Conservation (phyloP, 352 stramenopile genomes). For the Pythium sp. region DNA sequence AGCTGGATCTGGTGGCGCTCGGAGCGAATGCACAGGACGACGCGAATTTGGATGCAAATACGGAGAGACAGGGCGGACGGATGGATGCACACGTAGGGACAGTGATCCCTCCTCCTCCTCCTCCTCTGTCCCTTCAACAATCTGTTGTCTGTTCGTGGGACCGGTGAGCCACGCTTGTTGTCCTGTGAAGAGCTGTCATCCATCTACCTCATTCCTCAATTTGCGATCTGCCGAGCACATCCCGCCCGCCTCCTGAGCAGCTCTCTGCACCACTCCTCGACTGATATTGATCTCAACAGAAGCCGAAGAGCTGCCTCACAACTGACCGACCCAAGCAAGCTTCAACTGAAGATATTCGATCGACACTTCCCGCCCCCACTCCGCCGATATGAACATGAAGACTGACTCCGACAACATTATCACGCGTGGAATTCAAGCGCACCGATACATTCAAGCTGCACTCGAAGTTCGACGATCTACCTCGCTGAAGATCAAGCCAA, state of each 20-base stretch:
- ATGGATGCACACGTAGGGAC: neutral
- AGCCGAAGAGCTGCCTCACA: neutral
- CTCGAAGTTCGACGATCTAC: conserved; percentile 4
- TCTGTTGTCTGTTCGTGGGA: conserved; percentile 2
- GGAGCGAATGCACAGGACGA: conserved; percentile 10
- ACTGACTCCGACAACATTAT: neutral
- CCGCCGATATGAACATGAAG: neutral
- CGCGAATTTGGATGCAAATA: neutral
- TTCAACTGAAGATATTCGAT: neutral
- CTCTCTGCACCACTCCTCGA: neutral
- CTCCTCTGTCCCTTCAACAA: neutral
- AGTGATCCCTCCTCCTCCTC: neutral
- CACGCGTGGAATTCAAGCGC: conserved; percentile 1
- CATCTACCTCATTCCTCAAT: conserved; percentile 33
- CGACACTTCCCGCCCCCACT: neutral
- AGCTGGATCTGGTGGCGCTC: conserved; percentile 4
- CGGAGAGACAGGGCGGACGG: neutral
- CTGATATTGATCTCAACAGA: neutral
- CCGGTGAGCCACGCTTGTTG: neutral
- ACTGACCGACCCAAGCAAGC: neutral
- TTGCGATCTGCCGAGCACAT: conserved; percentile 21
- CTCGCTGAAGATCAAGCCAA: conserved; percentile 5
- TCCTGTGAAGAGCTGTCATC: neutral
- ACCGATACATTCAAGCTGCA: neutral
- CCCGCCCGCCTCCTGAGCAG: neutral